A percentile compares a stretch with the other conserved stretches of the same genome.
phyloP scores from a whole-genome alignment of 1,284 basidiomycete genomes.

The Ceratobasidium sp. region DNA sequence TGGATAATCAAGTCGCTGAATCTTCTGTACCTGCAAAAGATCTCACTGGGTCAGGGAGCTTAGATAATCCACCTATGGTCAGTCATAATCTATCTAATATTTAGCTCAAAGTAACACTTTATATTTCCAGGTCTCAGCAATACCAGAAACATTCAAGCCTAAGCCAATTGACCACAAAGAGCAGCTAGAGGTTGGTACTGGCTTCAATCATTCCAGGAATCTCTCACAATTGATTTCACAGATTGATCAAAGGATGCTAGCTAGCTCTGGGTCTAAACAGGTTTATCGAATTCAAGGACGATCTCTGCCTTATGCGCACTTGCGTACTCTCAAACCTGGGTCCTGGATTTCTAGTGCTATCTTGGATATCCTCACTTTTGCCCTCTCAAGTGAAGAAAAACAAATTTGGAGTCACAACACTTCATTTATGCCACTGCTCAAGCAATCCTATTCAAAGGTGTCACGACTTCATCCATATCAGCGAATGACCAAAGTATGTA shows the following conservation, averaged over 20 bases:
- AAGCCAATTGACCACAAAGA: background rate
- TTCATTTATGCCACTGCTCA: background rate
- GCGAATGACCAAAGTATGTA: background rate
- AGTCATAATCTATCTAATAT: too few relatives aligned
- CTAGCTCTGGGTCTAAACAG: background rate
- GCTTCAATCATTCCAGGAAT: too few relatives aligned
- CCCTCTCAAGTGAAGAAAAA: background rate
- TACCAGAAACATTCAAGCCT: background rate
- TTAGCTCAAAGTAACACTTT: too few relatives aligned
- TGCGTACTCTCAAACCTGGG: background rate
- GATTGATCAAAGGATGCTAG: background rate
- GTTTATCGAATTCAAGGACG: too few relatives aligned
- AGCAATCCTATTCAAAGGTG: background rate
- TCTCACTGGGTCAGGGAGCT: too few relatives aligned
- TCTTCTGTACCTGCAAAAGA: too few relatives aligned
- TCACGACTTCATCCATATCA: background rate
- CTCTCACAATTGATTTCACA: too few relatives aligned
- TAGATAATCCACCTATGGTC: too few relatives aligned
- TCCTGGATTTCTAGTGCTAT: background rate
- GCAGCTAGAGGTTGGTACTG: background rate
- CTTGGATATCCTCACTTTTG: background rate
- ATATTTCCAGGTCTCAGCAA: too few relatives aligned
- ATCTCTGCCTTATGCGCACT: background rate
- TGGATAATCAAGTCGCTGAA: too few relatives aligned
- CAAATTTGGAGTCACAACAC: background rate